Evolutionary conservation across 768 basidiomycete species (phyloP).

Genomic region (Macrolepiota fuliginosa): DNA sequence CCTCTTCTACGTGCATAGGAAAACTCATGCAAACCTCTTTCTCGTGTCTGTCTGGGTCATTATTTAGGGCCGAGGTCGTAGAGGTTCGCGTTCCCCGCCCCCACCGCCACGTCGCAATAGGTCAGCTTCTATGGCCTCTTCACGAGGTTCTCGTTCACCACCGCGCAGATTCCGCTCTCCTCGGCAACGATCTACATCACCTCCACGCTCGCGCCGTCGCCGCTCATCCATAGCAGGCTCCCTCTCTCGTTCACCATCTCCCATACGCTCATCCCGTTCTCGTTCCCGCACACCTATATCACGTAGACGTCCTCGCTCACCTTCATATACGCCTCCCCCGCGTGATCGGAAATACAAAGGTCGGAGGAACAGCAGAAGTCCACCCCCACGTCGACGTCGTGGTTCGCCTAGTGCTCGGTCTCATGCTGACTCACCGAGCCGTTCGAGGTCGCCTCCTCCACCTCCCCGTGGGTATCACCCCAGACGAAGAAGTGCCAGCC

Average conservation of each 20-base stretch:
- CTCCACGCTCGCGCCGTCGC: slow-evolving; percentile 26
- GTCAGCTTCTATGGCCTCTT: slow-evolving; percentile 15
- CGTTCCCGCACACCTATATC: slow-evolving; percentile 38
- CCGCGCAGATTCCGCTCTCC: slow-evolving; percentile 28
- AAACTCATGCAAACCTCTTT: background rate
- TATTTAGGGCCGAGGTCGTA: slow-evolving; percentile 42
- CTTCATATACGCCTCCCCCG: slow-evolving; percentile 51
- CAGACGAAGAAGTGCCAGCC: slow-evolving; percentile 46
- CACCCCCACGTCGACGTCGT: slow-evolving; percentile 45
- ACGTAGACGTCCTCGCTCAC: slow-evolving; percentile 40
- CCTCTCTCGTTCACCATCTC: slow-evolving; percentile 41
- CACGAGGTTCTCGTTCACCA: slow-evolving; percentile 35
- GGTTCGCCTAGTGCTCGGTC: slow-evolving; percentile 34
- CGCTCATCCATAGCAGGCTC: slow-evolving; percentile 41
- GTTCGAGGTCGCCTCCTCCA: slow-evolving; percentile 40
- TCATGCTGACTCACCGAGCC: slow-evolving; percentile 30
- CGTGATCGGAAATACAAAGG: slow-evolving; percentile 32
- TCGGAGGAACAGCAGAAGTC: slow-evolving; percentile 52
- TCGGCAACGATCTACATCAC: slow-evolving; percentile 17
- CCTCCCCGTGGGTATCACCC: slow-evolving; percentile 30
- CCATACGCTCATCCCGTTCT: slow-evolving; percentile 37
- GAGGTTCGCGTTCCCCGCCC: slow-evolving; percentile 33
- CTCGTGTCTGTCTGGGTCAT: background rate
- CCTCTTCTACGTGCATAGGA: slow-evolving; percentile 9
- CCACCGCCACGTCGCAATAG: slow-evolving; percentile 29